Evolutionary conservation across 1,139 yeast species (phyloP).

Genomic region (Suhomyces panamericanus): DNA sequence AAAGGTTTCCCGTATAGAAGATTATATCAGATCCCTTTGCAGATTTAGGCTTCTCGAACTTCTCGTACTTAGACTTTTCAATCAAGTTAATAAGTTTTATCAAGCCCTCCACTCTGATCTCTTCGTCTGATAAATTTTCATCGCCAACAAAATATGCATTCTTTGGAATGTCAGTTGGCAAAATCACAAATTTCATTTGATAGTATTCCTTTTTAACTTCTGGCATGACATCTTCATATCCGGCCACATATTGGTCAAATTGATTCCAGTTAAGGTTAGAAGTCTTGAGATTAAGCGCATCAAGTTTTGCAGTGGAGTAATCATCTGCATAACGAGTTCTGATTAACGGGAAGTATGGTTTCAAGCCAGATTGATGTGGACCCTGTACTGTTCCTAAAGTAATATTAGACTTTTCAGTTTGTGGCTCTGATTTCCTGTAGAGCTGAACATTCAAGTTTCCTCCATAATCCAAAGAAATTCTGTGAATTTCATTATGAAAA

Average conservation of each 20-base stretch:
- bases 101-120: slow-evolving; percentile 83
- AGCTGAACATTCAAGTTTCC: slow-evolving; percentile 77
- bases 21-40: slow-evolving; percentile 65
- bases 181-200: slow-evolving; percentile 76
- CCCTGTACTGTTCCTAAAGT: slow-evolving; percentile 1
- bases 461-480: slow-evolving; percentile 70
- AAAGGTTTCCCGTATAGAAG: slow-evolving; percentile 85
- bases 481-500: slow-evolving; percentile 79
- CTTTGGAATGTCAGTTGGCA: slow-evolving; percentile 72
- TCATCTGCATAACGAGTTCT: slow-evolving; percentile 76
- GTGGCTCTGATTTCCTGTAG: slow-evolving; percentile 40
- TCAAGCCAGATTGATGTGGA: slow-evolving; percentile 14
- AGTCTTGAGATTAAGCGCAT: slow-evolving; percentile 54
- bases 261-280: slow-evolving; percentile 82
- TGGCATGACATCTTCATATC: slow-evolving; percentile 72
- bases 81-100: slow-evolving; percentile 67
- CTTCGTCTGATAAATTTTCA: slow-evolving; percentile 75
- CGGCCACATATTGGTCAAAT: slow-evolving; percentile 86
- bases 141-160: slow-evolving; percentile 52
- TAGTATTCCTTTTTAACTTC: slow-evolving; percentile 58
- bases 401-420: slow-evolving; percentile 16
- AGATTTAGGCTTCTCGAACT: slow-evolving; percentile 33
- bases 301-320: slow-evolving; percentile 60
- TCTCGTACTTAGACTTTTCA: slow-evolving; percentile 58
- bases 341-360: slow-evolving; percentile 54